Evolutionary conservation across 306 rosid genomes (phyloP).

Genomic region (Echinosophora koreensis): DNA sequence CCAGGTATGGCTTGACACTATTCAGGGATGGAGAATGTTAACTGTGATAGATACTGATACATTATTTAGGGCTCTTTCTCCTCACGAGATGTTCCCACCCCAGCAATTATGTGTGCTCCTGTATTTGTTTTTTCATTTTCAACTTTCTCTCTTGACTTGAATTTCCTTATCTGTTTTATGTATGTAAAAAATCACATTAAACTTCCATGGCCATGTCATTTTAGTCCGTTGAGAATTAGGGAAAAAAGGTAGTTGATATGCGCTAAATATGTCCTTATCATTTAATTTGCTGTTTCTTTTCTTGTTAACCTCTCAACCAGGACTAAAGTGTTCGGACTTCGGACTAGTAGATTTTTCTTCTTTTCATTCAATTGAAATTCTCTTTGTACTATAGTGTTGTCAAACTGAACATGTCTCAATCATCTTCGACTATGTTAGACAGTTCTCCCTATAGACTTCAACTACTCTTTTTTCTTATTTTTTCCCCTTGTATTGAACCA

Average conservation of each 20-base stretch:
- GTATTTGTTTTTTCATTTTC: too few species aligned
- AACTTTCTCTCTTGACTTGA: background rate
- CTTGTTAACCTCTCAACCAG: constrained; percentile 25
- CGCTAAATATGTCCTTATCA: constrained; percentile 24
- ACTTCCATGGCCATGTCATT: constrained; percentile 39
- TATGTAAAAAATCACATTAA: background rate
- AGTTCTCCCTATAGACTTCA: constrained; percentile 20
- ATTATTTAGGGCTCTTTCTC: constrained; percentile 41
- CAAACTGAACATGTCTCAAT: constrained; percentile 22
- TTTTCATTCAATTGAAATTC: constrained; percentile 34
- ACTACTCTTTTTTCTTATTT: background rate
- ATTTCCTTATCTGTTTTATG: constrained; percentile 8
- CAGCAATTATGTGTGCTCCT: background rate
- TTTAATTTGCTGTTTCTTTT: constrained; percentile 33
- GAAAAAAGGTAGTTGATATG: constrained; percentile 38
- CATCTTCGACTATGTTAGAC: constrained; percentile 35
- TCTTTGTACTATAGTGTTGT: constrained; percentile 17
- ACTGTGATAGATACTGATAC: background rate
- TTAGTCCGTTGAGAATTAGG: constrained; percentile 42
- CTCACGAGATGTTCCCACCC: constrained; percentile 25
- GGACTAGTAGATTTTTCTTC: constrained; percentile 6
- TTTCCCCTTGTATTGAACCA: background rate
- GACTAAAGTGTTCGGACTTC: background rate
- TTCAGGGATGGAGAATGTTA: constrained; percentile 33
- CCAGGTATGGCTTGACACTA: constrained; percentile 67